phyloP scores from a whole-genome alignment of 768 basidiomycete genomes.

The Thelephora ganbajun region DNA sequence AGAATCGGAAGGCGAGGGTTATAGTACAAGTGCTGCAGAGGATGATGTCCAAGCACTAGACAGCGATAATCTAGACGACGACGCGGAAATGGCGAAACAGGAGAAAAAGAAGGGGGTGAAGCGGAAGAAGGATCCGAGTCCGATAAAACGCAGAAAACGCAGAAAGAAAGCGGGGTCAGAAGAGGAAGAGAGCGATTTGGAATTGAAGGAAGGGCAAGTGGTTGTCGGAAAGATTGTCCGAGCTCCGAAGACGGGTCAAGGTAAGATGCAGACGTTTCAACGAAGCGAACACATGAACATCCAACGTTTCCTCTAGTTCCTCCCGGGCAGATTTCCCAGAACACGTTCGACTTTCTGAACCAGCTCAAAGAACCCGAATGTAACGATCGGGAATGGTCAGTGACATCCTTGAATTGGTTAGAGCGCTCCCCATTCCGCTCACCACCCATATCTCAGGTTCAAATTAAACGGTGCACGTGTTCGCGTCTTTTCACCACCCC shows the following conservation, averaged over 20 bases:
- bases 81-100: slow-evolving; percentile 7
- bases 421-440: not conserved
- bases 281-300: too few species aligned
- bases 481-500: not conserved
- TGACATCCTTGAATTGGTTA: not conserved
- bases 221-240: slow-evolving; percentile 65
- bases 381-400: slow-evolving; percentile 77
- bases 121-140: slow-evolving; percentile 10
- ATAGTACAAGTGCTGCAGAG: not conserved
- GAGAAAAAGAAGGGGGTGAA: slow-evolving; percentile 15
- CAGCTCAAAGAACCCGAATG: slow-evolving; percentile 59
- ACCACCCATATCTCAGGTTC: slow-evolving; percentile 41
- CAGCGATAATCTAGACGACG: slow-evolving; percentile 24
- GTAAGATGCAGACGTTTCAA: slow-evolving; percentile 22
- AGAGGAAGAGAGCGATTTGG: slow-evolving; percentile 26
- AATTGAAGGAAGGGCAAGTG: slow-evolving; percentile 50
- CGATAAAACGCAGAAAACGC: slow-evolving; percentile 10
- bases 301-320: slow-evolving; percentile 35
- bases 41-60: slow-evolving; percentile 16
- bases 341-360: slow-evolving; percentile 66
- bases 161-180: slow-evolving; percentile 20
- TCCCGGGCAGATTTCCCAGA: slow-evolving; percentile 74
- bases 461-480: slow-evolving; percentile 48
- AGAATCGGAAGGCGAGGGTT: too few species aligned
- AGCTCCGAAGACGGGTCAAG: slow-evolving; percentile 74